Conservation (phyloP, 202 grass and related monocot species). For the Bolboschoenoplectus hybrid region DNA sequence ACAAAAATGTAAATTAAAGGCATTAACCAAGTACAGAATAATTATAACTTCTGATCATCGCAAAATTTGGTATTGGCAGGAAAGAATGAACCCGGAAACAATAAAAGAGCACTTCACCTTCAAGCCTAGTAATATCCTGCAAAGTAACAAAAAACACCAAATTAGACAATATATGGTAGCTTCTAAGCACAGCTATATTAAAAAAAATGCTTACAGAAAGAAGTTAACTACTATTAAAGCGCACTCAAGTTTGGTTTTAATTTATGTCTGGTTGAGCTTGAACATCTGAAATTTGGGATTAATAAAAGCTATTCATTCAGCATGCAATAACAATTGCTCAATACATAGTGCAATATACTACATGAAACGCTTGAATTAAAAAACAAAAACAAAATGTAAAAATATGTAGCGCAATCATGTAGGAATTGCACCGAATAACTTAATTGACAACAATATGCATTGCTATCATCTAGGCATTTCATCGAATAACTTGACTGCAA, state of each 20-base stretch:
- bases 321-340: neutral
- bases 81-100: neutral
- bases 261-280: neutral
- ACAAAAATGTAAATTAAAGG: neutral
- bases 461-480: constrained; percentile 43
- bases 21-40: neutral
- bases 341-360: neutral
- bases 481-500: constrained; percentile 29
- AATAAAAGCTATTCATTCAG: constrained; percentile 14
- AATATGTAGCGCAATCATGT: neutral
- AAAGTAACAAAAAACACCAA: constrained; percentile 24
- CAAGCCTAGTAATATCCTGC: constrained; percentile 35
- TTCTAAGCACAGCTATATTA: constrained; percentile 2
- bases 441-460: neutral
- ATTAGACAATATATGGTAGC: constrained; percentile 17
- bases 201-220: neutral
- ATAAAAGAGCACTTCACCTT: constrained; percentile 24
- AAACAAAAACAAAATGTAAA: neutral
- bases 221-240: constrained; percentile 24
- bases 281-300: neutral
- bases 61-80: neutral
- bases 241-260: neutral
- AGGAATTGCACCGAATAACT: constrained; percentile 49
- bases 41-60: constrained; percentile 27
- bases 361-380: neutral